phyloP scores from a whole-genome alignment of 495 filamentous ascomycete genomes.

The Aspergillus bridgeri region DNA sequence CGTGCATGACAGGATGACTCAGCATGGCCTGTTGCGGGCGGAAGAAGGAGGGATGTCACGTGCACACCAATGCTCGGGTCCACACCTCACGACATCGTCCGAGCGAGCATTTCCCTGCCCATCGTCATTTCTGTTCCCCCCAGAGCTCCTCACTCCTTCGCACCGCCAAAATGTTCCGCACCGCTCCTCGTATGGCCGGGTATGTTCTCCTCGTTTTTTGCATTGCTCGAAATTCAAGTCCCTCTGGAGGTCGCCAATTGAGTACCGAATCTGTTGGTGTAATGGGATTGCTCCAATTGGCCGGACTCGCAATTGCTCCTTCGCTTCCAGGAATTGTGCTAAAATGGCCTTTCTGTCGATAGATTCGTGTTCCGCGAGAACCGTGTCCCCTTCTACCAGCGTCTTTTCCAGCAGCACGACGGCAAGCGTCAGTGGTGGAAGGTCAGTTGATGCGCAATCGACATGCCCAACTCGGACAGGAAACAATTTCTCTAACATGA shows the following conservation, averaged over 20 bases:
- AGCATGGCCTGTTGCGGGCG: constrained; percentile 27
- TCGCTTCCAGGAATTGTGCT: background rate
- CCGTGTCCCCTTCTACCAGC: constrained; percentile 80
- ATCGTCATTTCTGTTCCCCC: constrained; percentile 24
- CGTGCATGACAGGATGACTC: constrained; percentile 24
- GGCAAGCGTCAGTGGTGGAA: constrained; percentile 83
- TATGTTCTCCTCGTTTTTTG: constrained; percentile 23
- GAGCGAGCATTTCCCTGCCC: constrained; percentile 22
- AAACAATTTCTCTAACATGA: constrained; percentile 1
- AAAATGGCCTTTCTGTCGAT: constrained; percentile 13
- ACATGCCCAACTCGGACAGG: background rate
- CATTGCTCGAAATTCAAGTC: background rate
- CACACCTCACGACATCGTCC: constrained; percentile 35
- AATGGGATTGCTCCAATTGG: constrained; percentile 24
- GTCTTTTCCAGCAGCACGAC: constrained; percentile 76
- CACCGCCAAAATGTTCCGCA: constrained; percentile 47
- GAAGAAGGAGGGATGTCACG: constrained; percentile 36
- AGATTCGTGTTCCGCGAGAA: constrained; percentile 79
- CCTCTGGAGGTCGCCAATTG: constrained; percentile 1
- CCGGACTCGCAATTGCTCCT: constrained; percentile 6
- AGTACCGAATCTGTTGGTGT: constrained; percentile 11
- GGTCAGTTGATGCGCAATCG: constrained; percentile 52
- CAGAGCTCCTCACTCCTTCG: constrained; percentile 25
- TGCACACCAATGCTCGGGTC: constrained; percentile 26
- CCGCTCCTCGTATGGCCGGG: constrained; percentile 46